These are phyloP conservation scores for Vicia villosa DNA, from an alignment of 306 rosid genomes.

Conservation along the genomic window DNA sequence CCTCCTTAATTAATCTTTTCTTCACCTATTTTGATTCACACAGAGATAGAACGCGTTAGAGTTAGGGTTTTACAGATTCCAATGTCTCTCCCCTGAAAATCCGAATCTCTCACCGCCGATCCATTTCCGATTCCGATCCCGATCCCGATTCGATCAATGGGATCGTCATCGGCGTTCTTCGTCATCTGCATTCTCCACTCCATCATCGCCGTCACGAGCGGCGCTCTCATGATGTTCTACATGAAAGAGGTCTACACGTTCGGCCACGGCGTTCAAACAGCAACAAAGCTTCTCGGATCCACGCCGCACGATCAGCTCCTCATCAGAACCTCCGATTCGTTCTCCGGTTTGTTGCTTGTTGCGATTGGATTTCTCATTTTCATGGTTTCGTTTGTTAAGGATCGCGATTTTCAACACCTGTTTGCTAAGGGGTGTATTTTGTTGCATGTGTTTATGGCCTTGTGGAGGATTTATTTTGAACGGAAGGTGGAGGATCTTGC, in stretches of 20 bases:
- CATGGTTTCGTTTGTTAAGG: constrained; percentile 87
- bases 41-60: not conserved
- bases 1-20: not conserved
- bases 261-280: constrained; percentile 72
- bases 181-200: constrained; percentile 84
- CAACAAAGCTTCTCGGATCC: constrained; percentile 80
- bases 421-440: constrained; percentile 82
- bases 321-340: constrained; percentile 90
- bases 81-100: not conserved
- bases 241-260: constrained; percentile 81
- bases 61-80: constrained; percentile 37
- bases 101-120: not conserved
- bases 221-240: constrained; percentile 92
- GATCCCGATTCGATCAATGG: constrained; percentile 29
- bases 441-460: constrained; percentile 74
- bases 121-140: no score
- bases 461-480: constrained; percentile 85
- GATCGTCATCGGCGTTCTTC: constrained; percentile 64
- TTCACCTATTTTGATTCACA: not conserved
- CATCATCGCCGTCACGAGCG: constrained; percentile 60
- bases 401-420: constrained; percentile 74
- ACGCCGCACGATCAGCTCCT: constrained; percentile 93
- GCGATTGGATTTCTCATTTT: constrained; percentile 82
- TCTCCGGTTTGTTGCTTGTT: constrained; percentile 80
- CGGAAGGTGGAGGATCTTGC: constrained; percentile 86